A percentile compares a stretch with the other conserved stretches of the same genome.
phyloP scores from a whole-genome alignment of 2,329 filamentous ascomycete genomes.

The Calonectria pauciramosa region DNA sequence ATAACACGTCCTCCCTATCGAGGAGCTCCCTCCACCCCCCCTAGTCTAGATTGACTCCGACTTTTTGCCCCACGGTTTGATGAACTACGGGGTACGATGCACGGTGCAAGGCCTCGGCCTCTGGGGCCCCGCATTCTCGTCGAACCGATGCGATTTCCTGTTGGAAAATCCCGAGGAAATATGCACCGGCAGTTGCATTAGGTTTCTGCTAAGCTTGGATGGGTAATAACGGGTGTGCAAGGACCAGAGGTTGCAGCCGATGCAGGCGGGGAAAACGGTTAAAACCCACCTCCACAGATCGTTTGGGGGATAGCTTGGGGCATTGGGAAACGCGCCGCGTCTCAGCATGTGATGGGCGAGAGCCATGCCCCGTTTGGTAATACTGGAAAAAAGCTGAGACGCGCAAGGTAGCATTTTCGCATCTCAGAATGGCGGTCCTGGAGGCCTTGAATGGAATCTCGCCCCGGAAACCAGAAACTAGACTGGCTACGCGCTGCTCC shows the following conservation, averaged over 20 bases:
- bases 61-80: slow-evolving; percentile 12
- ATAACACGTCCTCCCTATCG: neutral
- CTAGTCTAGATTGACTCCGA: neutral
- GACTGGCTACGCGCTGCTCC: neutral
- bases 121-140: slow-evolving; percentile 8
- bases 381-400: too few species aligned
- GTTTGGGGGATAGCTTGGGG: neutral
- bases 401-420: neutral
- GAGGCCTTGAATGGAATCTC: neutral
- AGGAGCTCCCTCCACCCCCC: too few species aligned
- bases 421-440: neutral
- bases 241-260: neutral
- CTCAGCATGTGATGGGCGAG: neutral
- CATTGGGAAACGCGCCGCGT: neutral
- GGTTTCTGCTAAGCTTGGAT: neutral
- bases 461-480: neutral
- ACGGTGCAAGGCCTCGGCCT: slow-evolving; percentile 15
- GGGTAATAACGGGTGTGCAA: neutral
- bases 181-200: slow-evolving; percentile 1
- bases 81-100: neutral
- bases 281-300: slow-evolving; percentile 5
- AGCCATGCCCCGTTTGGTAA: neutral
- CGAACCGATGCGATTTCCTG: neutral
- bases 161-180: neutral
- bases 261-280: neutral